A percentile compares a stretch with the other conserved stretches of the same genome.
phyloP scores from a whole-genome alignment of 352 stramenopile genomes.

The Phytophthora syringae region DNA sequence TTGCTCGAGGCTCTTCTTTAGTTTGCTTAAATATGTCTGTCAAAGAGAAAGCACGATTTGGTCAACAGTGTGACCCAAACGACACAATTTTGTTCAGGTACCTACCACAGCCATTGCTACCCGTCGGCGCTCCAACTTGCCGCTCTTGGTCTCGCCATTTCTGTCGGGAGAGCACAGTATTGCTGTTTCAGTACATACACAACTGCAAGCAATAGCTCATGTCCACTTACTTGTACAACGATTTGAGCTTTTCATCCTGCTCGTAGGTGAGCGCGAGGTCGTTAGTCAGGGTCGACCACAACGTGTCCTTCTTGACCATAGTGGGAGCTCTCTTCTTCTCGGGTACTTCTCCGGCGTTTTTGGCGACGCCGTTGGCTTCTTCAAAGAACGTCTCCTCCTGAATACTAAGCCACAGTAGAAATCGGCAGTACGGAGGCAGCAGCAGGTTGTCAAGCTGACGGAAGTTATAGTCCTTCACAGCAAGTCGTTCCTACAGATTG shows the following conservation, averaged over 20 bases:
- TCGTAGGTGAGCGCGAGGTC: constrained; percentile 89
- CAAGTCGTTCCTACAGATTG: constrained; percentile 66
- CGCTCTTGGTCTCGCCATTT: constrained; percentile 80
- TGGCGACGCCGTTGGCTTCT: constrained; percentile 57
- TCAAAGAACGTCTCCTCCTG: constrained; percentile 89
- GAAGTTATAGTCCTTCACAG: constrained; percentile 92
- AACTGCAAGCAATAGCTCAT: not conserved
- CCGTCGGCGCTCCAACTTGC: constrained; percentile 81
- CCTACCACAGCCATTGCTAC: constrained; percentile 85
- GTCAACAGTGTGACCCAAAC: not conserved
- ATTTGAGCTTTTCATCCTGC: constrained; percentile 91
- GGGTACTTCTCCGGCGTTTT: constrained; percentile 47
- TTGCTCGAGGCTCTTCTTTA: constrained; percentile 85
- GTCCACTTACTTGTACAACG: constrained; percentile 78
- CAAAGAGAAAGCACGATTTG: not conserved
- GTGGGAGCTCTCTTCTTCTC: constrained; percentile 76
- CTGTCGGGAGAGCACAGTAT: constrained; percentile 27
- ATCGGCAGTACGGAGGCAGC: constrained; percentile 88
- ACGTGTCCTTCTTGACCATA: constrained; percentile 82
- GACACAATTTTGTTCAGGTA: not conserved
- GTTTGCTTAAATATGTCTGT: constrained; percentile 91
- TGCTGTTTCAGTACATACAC: constrained; percentile 6
- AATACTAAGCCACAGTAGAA: constrained; percentile 90
- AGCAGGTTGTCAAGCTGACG: constrained; percentile 87
- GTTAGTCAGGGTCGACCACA: constrained; percentile 81